A percentile compares a stretch with the other conserved stretches of the same genome.
Conservation (phyloP, 495 filamentous ascomycete species). For the Penicillium turbatum region DNA sequence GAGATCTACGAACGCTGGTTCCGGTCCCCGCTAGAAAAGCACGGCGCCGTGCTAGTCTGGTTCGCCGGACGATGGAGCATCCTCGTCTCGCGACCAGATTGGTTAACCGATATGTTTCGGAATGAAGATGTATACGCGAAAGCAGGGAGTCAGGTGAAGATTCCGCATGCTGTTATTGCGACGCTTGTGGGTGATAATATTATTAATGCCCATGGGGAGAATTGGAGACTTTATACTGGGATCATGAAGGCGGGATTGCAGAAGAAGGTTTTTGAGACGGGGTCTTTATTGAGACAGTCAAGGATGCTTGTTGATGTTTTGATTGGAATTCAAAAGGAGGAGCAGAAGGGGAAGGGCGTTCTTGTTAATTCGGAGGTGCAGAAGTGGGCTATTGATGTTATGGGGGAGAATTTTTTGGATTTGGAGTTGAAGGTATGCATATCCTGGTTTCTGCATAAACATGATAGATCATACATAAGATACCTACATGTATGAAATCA, state of each 20-base stretch:
- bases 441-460: too few relatives aligned
- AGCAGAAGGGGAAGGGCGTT: background rate
- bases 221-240: constrained; percentile 32
- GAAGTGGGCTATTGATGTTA: constrained; percentile 27
- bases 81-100: constrained; percentile 32
- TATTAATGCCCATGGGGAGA: constrained; percentile 31
- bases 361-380: constrained; percentile 24
- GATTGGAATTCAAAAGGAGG: constrained; percentile 7
- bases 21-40: constrained; percentile 20
- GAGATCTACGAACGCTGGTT: constrained; percentile 32
- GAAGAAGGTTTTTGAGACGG: constrained; percentile 23
- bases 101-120: constrained; percentile 43
- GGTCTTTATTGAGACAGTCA: constrained; percentile 19
- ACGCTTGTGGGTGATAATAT: constrained; percentile 38
- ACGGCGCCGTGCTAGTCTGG: constrained; percentile 47
- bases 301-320: constrained; percentile 21
- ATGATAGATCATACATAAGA: too few relatives aligned
- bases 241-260: constrained; percentile 41
- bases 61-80: constrained; percentile 41
- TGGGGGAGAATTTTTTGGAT: constrained; percentile 24
- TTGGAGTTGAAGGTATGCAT: constrained; percentile 22
- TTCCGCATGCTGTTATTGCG: constrained; percentile 40
- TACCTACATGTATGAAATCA: too few relatives aligned
- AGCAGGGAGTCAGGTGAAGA: constrained; percentile 46
- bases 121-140: constrained; percentile 43